Percentiles rank a stretch among this genome's conserved stretches.
Evolutionary conservation across 768 basidiomycete species (phyloP).

Genomic region (Russula sp.): DNA sequence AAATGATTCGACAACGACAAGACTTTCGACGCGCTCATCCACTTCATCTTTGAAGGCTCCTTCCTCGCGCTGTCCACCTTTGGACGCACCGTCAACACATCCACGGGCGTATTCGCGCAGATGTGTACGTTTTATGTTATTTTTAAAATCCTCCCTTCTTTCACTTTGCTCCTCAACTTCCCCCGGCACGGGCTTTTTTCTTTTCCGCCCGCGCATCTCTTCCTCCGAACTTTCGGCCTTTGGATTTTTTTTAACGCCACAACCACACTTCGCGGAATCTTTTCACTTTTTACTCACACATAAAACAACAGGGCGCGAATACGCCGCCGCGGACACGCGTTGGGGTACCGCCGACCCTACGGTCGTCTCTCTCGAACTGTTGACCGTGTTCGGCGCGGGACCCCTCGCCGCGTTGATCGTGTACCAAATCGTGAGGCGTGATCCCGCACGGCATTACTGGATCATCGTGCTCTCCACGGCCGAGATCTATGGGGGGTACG

Average conservation of each 20-base stretch:
- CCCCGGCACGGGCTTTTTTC: too few species aligned
- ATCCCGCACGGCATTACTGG: slow-evolving; percentile 72
- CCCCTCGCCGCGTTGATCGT: slow-evolving; percentile 69
- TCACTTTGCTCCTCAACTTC: background rate
- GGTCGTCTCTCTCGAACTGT: slow-evolving; percentile 72
- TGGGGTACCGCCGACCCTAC: slow-evolving; percentile 78
- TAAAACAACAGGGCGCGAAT: slow-evolving; percentile 58
- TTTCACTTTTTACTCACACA: too few species aligned
- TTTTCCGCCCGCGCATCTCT: too few species aligned
- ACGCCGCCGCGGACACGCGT: slow-evolving; percentile 69
- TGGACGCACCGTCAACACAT: slow-evolving; percentile 63
- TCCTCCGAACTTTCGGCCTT: too few species aligned
- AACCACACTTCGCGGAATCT: background rate
- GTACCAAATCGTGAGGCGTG: slow-evolving; percentile 52
- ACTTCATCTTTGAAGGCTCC: slow-evolving; percentile 72
- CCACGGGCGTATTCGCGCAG: slow-evolving; percentile 60
- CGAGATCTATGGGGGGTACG: slow-evolving; percentile 71
- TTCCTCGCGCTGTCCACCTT: slow-evolving; percentile 74
- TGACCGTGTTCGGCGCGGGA: slow-evolving; percentile 75
- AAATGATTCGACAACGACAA: background rate
- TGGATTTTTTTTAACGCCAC: background rate
- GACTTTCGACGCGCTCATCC: slow-evolving; percentile 77
- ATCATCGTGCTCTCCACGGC: slow-evolving; percentile 67
- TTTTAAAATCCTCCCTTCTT: background rate
- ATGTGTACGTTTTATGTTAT: slow-evolving; percentile 55